Base-by-base conservation (phyloP, 2,329 filamentous ascomycete genomes). In the Penicillium sp. region DNA sequence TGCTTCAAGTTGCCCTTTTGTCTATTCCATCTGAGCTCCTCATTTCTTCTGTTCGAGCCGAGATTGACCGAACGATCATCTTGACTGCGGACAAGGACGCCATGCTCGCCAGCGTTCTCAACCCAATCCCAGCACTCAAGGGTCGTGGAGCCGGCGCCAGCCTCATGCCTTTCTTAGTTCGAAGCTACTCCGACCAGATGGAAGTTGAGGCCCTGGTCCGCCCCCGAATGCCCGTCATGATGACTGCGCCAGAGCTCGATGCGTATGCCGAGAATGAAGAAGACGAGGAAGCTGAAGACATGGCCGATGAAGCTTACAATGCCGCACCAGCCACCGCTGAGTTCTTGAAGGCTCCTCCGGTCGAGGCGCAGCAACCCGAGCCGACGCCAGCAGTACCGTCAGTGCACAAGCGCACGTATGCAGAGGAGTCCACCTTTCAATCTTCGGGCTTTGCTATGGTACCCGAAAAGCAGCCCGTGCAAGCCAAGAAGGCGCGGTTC, bases 11-110 rank as follows among this genome's bases (percentile, higher is more conserved):
- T 4, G 70, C 90, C 1, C 77, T 95, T 17, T 80, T 80, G 15
- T 78, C 79, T 51, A 72, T 94, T 3, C 85, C 87, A 1, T 83
- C 88, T 49, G 78, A 84, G 43, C 79, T 84, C 65, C 73, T 96
- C 30, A 82, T 88, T n/a, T 83, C 87, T 7, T 83, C 88, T 2
- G 68, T 90, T 17, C 86, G 93, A 46, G 83, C 86, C 9, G 84
- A 90, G 42, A 79, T 96, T 56, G 91, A 97, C 65, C 88, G 89
- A 58, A 90, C 89, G 2, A 88, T 90, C 17, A 87, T 96, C 49
- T 75, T 96, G 18, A 82, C 80, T 4, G 79, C 81, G 52, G 80
- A 87, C 68, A 86, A 85, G 65, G 78, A 86, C 26, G 87, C 89
- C 34, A 89, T 97, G 82, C 66, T 94, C 9, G 85, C 91, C 5